These are phyloP conservation scores for Brassica juncea DNA, from an alignment of 345 rosid genomes.

Conservation along the genomic window DNA sequence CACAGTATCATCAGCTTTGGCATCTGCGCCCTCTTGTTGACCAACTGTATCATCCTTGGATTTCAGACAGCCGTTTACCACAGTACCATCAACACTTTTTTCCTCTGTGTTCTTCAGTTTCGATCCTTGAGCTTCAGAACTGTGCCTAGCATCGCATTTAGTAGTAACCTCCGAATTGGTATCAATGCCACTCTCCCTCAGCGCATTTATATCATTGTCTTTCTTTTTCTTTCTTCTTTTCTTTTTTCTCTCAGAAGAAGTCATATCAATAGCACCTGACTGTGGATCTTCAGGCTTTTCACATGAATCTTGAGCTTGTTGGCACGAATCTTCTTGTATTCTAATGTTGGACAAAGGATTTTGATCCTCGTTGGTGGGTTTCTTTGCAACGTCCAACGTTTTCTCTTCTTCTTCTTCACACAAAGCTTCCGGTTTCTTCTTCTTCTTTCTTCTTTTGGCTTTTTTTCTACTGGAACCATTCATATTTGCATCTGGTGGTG, in stretches of 20 bases:
- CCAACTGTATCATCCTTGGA: constrained; percentile 14
- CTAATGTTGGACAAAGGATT: neutral
- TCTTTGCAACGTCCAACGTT: neutral
- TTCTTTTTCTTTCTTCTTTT: constrained; percentile 9
- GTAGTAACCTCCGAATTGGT: constrained; percentile 9
- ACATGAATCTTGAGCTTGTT: constrained; percentile 2
- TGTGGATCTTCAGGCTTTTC: constrained; percentile 11
- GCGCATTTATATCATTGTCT: neutral
- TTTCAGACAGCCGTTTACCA: constrained; percentile 7
- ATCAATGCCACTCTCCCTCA: constrained; percentile 5
- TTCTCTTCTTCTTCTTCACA: neutral
- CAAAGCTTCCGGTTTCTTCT: neutral
- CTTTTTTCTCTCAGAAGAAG: constrained; percentile 10
- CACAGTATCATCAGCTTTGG: constrained; percentile 12
- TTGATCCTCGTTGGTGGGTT: neutral
- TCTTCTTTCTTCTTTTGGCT: constrained; percentile 12
- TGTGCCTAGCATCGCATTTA: neutral
- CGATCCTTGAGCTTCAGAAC: constrained; percentile 31
- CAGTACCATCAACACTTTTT: neutral
- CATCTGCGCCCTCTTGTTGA: constrained; percentile 7
- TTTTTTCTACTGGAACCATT: constrained; percentile 1
- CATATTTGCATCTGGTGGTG: neutral
- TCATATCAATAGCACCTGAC: constrained; percentile 22
- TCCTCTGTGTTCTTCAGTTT: neutral
- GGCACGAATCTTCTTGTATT: neutral